A percentile compares a stretch with the other conserved stretches of the same genome.
Evolutionary conservation across 2,329 filamentous ascomycete genomes (phyloP).

Genomic region (Acephala macrosclerotiorum): DNA sequence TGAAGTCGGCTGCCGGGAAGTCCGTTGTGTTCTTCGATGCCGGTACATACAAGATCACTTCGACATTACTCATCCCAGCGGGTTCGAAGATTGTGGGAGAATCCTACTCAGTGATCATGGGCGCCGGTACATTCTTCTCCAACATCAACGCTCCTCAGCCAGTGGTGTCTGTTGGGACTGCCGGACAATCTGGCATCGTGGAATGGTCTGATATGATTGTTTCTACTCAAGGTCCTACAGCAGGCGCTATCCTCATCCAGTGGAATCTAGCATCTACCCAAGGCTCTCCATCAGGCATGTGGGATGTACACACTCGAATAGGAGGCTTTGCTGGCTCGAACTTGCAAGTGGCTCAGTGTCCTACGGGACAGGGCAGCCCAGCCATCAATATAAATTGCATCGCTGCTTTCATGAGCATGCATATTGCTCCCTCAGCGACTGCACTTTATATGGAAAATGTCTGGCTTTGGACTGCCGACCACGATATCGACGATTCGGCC

Average conservation of each 20-base stretch:
- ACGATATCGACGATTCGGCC: conserved; percentile 47
- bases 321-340: conserved; percentile 58
- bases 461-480: conserved; percentile 56
- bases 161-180: conserved; percentile 61
- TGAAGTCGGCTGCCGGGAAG: conserved; percentile 55
- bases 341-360: conserved; percentile 65
- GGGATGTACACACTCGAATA: conserved; percentile 50
- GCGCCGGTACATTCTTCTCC: conserved; percentile 52
- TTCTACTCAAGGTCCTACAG: conserved; percentile 62
- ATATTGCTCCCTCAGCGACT: conserved; percentile 42
- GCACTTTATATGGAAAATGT: conserved; percentile 60
- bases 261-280: conserved; percentile 63
- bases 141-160: conserved; percentile 52
- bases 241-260: conserved; percentile 68
- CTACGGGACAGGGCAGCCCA: conserved; percentile 57
- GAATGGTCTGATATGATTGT: conserved; percentile 71
- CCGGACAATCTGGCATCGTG: conserved; percentile 63
- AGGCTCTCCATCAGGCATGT: conserved; percentile 64
- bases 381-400: conserved; percentile 44
- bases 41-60: conserved; percentile 60
- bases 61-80: conserved; percentile 54
- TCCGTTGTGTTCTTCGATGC: conserved; percentile 63
- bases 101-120: conserved; percentile 50
- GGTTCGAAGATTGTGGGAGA: conserved; percentile 50
- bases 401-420: conserved; percentile 46